phyloP scores from a whole-genome alignment of 768 basidiomycete species.

The Phallus indusiatus region DNA sequence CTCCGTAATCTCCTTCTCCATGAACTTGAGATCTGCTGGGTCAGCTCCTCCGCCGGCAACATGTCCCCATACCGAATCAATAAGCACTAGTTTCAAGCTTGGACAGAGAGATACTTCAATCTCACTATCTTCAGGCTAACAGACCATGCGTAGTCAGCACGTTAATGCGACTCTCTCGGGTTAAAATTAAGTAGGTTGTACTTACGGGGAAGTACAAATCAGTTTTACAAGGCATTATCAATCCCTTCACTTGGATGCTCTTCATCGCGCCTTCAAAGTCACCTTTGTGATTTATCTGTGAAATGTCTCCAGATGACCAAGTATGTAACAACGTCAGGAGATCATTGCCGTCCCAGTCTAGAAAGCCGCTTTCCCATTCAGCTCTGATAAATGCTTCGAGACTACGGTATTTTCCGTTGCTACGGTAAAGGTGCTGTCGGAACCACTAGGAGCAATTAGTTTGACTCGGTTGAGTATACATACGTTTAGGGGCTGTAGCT shows the following conservation, averaged over 20 bases:
- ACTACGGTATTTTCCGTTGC: conserved; percentile 36
- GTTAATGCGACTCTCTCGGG: neutral
- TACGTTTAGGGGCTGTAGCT: conserved; percentile 9
- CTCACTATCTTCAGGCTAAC: conserved; percentile 47
- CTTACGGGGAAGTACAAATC: conserved; percentile 48
- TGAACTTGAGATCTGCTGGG: conserved; percentile 30
- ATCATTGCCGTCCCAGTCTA: conserved; percentile 49
- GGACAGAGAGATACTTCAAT: conserved; percentile 34
- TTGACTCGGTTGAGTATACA: neutral
- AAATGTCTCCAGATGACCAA: conserved; percentile 42
- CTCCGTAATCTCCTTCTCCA: conserved; percentile 32
- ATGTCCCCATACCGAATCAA: conserved; percentile 50
- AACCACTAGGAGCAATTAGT: conserved; percentile 35
- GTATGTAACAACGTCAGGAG: conserved; percentile 38
- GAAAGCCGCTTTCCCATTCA: conserved; percentile 38
- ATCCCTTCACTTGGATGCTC: conserved; percentile 39
- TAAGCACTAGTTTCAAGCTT: conserved; percentile 39
- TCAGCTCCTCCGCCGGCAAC: conserved; percentile 41
- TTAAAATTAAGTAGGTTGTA: neutral
- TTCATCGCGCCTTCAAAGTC: conserved; percentile 32
- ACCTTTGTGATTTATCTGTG: conserved; percentile 32
- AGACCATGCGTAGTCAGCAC: neutral
- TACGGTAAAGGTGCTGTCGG: conserved; percentile 36
- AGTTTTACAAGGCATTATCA: conserved; percentile 52
- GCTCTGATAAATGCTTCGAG: conserved; percentile 42